Evolutionary conservation across 305 asterid genomes (phyloP), one percentile per base, ranked within the genome.

Genomic region (Fraxinus velutina): DNA sequence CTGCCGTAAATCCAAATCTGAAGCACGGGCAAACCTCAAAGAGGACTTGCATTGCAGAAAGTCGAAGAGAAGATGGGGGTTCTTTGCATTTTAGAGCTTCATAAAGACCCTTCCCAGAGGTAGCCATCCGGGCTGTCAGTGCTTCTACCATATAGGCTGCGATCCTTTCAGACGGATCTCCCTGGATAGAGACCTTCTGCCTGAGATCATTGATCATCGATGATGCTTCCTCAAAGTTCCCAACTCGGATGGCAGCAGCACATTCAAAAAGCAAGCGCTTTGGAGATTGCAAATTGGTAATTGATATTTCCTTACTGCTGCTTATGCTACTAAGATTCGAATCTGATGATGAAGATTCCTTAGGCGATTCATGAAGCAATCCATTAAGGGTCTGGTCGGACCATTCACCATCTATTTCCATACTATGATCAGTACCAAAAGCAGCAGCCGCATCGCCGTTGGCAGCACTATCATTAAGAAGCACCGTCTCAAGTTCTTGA

Each of bases 91-190:
- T 89, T n/a, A 95, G 91, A 6, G 97, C 97, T 64, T 84, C 90
- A 87, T 95, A 93, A 47, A 95, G 96, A 81, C 99, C 98, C 79
- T 85, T 89, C n/a, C 98, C 99, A 4, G 99, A 93, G 15, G 91
- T 85, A 1, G 94, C 97, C 83, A 95, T 88, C 19, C 98, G 90
- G 12, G 99, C 98, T 0, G 92, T 97, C 29, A 95, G 88, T 3
- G 99, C 99, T 84, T 95, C 99, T 0, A 95, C 98, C 97, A 94
- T 92, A 84, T 95, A 95, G 0, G 99, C 98, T 7, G 98, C 98
- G 68, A 94, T 90, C 76, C 98, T 86, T 70, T 89, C 97, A 6
- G 91, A 80, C 7, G 97, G 99, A 30, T 93, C 97, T 57, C 98
- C 98, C 72, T 92, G 92, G 78, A 95, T 93, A 0, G 99, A 92